Conservation (phyloP, 1,284 basidiomycete genomes). For the Cutaneotrichosporon arboriforme region DNA sequence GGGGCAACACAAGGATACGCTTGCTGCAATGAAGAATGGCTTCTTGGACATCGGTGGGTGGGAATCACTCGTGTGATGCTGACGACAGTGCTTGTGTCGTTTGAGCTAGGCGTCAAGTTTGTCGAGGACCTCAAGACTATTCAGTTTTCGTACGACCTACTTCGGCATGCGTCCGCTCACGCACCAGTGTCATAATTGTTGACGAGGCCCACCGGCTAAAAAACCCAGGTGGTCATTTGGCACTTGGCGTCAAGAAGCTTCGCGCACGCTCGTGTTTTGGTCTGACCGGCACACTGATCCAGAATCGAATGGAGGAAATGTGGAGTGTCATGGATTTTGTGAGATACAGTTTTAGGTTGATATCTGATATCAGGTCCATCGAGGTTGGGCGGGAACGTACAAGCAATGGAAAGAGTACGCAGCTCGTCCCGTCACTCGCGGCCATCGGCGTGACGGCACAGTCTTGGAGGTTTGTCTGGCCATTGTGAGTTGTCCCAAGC, state of each 20-base stretch:
- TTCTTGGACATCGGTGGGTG: constrained; percentile 41
- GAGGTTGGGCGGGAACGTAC: constrained; percentile 43
- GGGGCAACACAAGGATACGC: constrained; percentile 14
- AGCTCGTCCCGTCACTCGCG: constrained; percentile 45
- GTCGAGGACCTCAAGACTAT: constrained; percentile 33
- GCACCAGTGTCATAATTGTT: constrained; percentile 32
- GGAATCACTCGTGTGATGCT: neutral
- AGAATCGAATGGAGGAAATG: constrained; percentile 52
- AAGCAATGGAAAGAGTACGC: constrained; percentile 43
- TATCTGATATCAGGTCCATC: constrained; percentile 24
- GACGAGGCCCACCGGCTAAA: constrained; percentile 48
- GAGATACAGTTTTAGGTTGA: constrained; percentile 3
- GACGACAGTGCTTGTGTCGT: constrained; percentile 34
- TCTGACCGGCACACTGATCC: constrained; percentile 44
- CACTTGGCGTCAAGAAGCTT: constrained; percentile 48
- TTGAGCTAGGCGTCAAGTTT: constrained; percentile 24
- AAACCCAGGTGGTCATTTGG: constrained; percentile 32
- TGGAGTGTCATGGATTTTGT: constrained; percentile 51
- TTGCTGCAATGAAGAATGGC: constrained; percentile 23
- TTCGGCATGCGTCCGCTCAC: too few relatives aligned
- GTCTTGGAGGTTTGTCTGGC: constrained; percentile 38
- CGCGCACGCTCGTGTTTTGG: constrained; percentile 31
- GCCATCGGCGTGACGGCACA: constrained; percentile 46
- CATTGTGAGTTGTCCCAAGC: constrained; percentile 25
- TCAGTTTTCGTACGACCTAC: constrained; percentile 29